These are phyloP conservation scores for Kazachstania africana DNA, from an alignment of 805 yeast genomes.

Conservation along the genomic window DNA sequence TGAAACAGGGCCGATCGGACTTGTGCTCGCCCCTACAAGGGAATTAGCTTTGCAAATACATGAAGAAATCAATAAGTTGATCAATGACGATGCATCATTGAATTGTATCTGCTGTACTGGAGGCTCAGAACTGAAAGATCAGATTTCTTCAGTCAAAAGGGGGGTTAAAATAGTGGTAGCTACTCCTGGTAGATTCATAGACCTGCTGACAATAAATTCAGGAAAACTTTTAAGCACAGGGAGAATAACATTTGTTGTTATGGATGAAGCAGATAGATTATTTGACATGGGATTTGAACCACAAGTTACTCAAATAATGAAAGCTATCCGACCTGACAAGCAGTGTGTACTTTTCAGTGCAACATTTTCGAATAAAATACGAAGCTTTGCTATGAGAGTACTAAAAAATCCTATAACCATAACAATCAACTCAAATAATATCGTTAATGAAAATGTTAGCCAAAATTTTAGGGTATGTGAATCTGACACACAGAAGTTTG, in stretches of 20 bases:
- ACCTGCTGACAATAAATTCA: slow-evolving; percentile 67
- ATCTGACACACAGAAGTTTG: slow-evolving; percentile 44
- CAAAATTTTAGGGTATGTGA: slow-evolving; percentile 58
- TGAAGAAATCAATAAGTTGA: slow-evolving; percentile 51
- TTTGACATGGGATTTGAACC: slow-evolving; percentile 97
- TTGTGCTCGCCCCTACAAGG: slow-evolving; percentile 83
- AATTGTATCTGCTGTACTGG: slow-evolving; percentile 78
- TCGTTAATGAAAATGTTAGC: slow-evolving; percentile 68
- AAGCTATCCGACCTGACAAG: slow-evolving; percentile 68
- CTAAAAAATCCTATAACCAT: slow-evolving; percentile 61
- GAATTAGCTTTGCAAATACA: slow-evolving; percentile 80
- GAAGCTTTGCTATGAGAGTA: slow-evolving; percentile 55
- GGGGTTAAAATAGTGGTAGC: slow-evolving; percentile 79
- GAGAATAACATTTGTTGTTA: slow-evolving; percentile 67
- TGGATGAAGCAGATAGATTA: slow-evolving; percentile 95
- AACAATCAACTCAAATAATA: slow-evolving; percentile 65
- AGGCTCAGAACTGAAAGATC: slow-evolving; percentile 72
- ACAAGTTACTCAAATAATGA: slow-evolving; percentile 71
- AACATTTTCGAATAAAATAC: slow-evolving; percentile 78
- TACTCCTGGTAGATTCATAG: slow-evolving; percentile 92
- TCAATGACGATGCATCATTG: slow-evolving; percentile 27
- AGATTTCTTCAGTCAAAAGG: slow-evolving; percentile 66
- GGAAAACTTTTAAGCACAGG: slow-evolving; percentile 59
- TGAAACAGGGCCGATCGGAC: slow-evolving; percentile 66
- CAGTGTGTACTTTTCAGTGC: slow-evolving; percentile 92